A percentile compares a stretch with the other conserved stretches of the same genome.
Conservation (phyloP, 148 eudicot genomes). For the Camellia granthamiana region DNA sequence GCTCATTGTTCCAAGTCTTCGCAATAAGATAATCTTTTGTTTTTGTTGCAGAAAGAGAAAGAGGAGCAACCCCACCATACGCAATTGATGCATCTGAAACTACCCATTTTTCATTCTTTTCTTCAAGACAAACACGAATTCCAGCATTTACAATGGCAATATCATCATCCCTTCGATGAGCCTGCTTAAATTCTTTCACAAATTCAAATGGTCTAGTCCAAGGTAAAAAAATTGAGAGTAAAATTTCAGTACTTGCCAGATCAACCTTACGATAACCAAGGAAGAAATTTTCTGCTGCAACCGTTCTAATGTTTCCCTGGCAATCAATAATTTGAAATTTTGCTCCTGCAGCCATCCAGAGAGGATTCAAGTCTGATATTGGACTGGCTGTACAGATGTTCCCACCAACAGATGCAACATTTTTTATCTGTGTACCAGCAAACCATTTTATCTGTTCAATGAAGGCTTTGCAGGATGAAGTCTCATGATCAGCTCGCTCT, state of each 20-base stretch:
- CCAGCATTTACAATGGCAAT: slow-evolving; percentile 97
- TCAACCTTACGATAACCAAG: slow-evolving; percentile 87
- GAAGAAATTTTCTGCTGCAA: slow-evolving; percentile 81
- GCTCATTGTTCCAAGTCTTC: slow-evolving; percentile 72
- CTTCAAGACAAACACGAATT: slow-evolving; percentile 79
- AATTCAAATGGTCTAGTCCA: slow-evolving; percentile 76
- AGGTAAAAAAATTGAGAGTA: slow-evolving; percentile 77
- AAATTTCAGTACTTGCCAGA: slow-evolving; percentile 70
- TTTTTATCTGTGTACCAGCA: slow-evolving; percentile 95
- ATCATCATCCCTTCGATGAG: slow-evolving; percentile 98
- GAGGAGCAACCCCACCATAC: slow-evolving; percentile 93
- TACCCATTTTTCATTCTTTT: slow-evolving; percentile 61
- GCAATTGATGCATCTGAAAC: slow-evolving; percentile 89
- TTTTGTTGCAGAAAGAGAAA: slow-evolving; percentile 60
- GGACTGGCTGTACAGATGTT: slow-evolving; percentile 98
- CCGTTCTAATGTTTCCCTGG: slow-evolving; percentile 62
- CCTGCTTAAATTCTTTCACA: slow-evolving; percentile 95
- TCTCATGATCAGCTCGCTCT: slow-evolving; percentile 60
- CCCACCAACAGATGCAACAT: slow-evolving; percentile 97
- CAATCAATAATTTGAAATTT: slow-evolving; percentile 67
- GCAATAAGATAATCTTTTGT: slow-evolving; percentile 65
- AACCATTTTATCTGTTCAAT: slow-evolving; percentile 95
- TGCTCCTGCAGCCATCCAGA: slow-evolving; percentile 95
- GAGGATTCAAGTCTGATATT: slow-evolving; percentile 96
- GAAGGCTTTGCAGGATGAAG: slow-evolving; percentile 76